Base-by-base conservation (phyloP, 139 green algal genomes). In the Chlamydomonas sp. region DNA sequence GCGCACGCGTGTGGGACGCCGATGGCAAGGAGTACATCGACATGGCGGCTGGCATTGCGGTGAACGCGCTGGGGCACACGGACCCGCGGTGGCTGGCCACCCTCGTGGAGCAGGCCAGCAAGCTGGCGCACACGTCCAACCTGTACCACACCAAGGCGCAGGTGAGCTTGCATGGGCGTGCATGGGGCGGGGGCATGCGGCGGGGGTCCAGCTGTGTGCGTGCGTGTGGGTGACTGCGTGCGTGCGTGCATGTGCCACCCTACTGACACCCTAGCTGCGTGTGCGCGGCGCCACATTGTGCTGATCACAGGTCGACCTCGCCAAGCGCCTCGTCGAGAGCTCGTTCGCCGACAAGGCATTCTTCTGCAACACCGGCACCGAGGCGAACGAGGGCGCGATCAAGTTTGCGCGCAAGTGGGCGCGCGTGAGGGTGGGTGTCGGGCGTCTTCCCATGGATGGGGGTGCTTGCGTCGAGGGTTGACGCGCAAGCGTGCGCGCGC, bases 301-400 rank as follows among this genome's bases (percentile, higher is more conserved):
- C 26, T 49, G 5, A 36, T 67, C 10, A 29, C 34, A 92, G 81
- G 90, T 94, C 3, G 80, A 90, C 67, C 87, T 99, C 38, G 95
- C 95, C 28, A 88, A 92, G 83, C 78, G 83, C 10, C 78, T 99
- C 58, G 85, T 96, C 30, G 76, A 92, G 48, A 85, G 63, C 62
- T 91, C 83, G 38, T 99, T 97, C 72, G 95, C 91, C 2, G 92
- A 99, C 80, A 90, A 90, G 67, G 89, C 84, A 0, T 99, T 99
- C 72, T 99, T 95, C 80, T 91, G 85, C 82, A 99, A 99, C 81
- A 80, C 86, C 13, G 95, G 95, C 65, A 97, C 95, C 0, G 95
- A 99, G 74, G 95, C 95, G 30, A 99, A 98, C 72, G 95, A 99
- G 80, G 95, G 81, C 2, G 95, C 91, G 36, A 96, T 99, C 79